Percentiles rank a stretch among this genome's conserved stretches.
Evolutionary conservation across 495 filamentous ascomycete species (phyloP).

Genomic region (Penicillium cinerascens): DNA sequence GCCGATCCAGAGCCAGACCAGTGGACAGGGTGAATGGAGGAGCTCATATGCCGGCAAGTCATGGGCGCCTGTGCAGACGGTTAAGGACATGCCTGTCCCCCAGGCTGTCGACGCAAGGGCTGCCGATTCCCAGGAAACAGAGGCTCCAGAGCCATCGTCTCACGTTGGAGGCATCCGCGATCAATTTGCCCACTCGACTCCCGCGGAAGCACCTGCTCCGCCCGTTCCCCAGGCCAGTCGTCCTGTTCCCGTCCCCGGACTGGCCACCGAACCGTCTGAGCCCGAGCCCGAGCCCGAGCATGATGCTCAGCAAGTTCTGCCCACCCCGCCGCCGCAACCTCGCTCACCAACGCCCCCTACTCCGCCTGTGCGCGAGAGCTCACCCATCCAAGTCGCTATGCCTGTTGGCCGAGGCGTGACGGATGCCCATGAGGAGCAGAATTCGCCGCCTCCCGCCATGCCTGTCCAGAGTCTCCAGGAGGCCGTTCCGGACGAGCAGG

Average conservation of each 20-base stretch:
- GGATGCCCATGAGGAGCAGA: slow-evolving; percentile 49
- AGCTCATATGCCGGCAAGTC: slow-evolving; percentile 84
- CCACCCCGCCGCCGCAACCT: slow-evolving; percentile 54
- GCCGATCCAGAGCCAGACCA: slow-evolving; percentile 60
- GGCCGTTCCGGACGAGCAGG: slow-evolving; percentile 57
- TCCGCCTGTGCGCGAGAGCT: slow-evolving; percentile 52
- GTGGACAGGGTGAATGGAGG: slow-evolving; percentile 76
- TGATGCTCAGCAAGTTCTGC: slow-evolving; percentile 41
- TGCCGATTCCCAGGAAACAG: slow-evolving; percentile 41
- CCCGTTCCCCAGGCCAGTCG: slow-evolving; percentile 36
- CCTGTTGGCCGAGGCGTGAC: slow-evolving; percentile 66
- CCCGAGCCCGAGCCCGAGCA: slow-evolving; percentile 49
- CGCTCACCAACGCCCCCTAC: slow-evolving; percentile 61
- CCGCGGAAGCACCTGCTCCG: slow-evolving; percentile 25
- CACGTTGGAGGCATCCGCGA: slow-evolving; percentile 70
- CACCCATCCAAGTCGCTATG: slow-evolving; percentile 83
- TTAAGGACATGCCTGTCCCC: slow-evolving; percentile 59
- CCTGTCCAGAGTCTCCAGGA: slow-evolving; percentile 56
- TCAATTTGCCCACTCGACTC: slow-evolving; percentile 66
- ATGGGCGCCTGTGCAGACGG: slow-evolving; percentile 79
- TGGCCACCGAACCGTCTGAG: slow-evolving; percentile 57
- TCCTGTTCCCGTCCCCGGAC: slow-evolving; percentile 68
- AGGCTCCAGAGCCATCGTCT: slow-evolving; percentile 44
- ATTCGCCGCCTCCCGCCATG: slow-evolving; percentile 48
- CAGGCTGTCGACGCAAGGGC: slow-evolving; percentile 57